Conservation (phyloP, 2,329 filamentous ascomycete genomes). For the Chalara sp. region DNA sequence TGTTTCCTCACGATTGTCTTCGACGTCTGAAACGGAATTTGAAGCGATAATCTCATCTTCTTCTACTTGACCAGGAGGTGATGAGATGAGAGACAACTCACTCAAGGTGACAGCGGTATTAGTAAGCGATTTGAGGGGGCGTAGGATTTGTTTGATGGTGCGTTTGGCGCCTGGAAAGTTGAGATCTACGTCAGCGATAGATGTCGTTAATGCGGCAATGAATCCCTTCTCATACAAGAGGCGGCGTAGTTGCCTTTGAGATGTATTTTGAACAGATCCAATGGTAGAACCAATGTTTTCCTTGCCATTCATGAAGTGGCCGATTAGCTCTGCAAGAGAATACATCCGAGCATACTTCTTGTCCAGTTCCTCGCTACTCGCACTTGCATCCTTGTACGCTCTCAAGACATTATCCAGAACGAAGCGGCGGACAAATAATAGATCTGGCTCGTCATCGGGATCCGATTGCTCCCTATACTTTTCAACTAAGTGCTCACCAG, state of each 20-base stretch:
- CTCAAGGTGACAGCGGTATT: slow-evolving; percentile 82
- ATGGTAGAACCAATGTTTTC: slow-evolving; percentile 49
- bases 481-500: slow-evolving; percentile 64
- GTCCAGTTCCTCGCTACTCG: slow-evolving; percentile 74
- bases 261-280: slow-evolving; percentile 35
- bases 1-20: slow-evolving; percentile 85
- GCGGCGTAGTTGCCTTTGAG: slow-evolving; percentile 78
- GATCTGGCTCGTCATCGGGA: slow-evolving; percentile 71
- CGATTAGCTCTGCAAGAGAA: slow-evolving; percentile 84
- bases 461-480: slow-evolving; percentile 51
- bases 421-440: slow-evolving; percentile 90
- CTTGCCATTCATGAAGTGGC: slow-evolving; percentile 80
- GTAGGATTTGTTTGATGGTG: slow-evolving; percentile 92
- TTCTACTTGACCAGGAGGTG: slow-evolving; percentile 58
- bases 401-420: slow-evolving; percentile 89
- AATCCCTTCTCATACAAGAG: slow-evolving; percentile 99
- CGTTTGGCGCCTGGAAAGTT: slow-evolving; percentile 91
- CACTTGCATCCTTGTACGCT: slow-evolving; percentile 81
- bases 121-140: slow-evolving; percentile 80
- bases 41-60: slow-evolving; percentile 85
- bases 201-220: slow-evolving; percentile 78
- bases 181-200: slow-evolving; percentile 91
- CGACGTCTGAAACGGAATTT: slow-evolving; percentile 82
- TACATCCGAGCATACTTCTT: slow-evolving; percentile 83
- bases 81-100: slow-evolving; percentile 58